Evolutionary conservation across 768 basidiomycete genomes (phyloP).

Genomic region (Daedalea quercina): DNA sequence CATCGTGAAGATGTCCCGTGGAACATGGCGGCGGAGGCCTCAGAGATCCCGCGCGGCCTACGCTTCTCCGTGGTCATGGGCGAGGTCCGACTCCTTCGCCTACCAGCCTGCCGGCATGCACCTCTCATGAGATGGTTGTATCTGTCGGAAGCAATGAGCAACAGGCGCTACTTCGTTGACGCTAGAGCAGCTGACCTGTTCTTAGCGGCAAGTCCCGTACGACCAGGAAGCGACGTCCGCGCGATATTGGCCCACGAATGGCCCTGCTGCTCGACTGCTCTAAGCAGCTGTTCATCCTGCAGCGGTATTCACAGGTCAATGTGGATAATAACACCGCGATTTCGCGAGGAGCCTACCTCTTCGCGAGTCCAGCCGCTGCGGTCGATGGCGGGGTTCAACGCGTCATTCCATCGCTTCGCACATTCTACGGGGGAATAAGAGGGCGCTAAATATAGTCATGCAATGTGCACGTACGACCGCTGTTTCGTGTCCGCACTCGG

Average conservation of each 20-base stretch:
- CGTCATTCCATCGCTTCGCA: conserved; percentile 58
- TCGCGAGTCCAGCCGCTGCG: conserved; percentile 53
- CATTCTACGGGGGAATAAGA: conserved; percentile 34
- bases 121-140: conserved; percentile 31
- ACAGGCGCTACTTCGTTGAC: neutral
- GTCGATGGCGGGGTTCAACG: conserved; percentile 54
- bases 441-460: neutral
- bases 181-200: conserved; percentile 35
- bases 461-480: conserved; percentile 43
- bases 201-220: conserved; percentile 54
- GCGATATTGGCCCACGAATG: conserved; percentile 61
- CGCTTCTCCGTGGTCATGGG: conserved; percentile 9
- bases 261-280: conserved; percentile 48
- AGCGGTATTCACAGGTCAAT: conserved; percentile 3
- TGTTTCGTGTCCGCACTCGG: conserved; percentile 49
- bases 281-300: conserved; percentile 47
- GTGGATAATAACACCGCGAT: neutral
- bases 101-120: conserved; percentile 6
- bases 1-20: neutral
- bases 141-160: conserved; percentile 20
- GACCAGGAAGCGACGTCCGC: conserved; percentile 53
- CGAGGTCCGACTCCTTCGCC: conserved; percentile 8
- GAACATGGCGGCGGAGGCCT: neutral
- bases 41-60: conserved; percentile 3
- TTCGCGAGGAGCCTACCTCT: conserved; percentile 29